Evolutionary conservation across 257 asterid species (phyloP).

Genomic region (Lycium ferocissimum): DNA sequence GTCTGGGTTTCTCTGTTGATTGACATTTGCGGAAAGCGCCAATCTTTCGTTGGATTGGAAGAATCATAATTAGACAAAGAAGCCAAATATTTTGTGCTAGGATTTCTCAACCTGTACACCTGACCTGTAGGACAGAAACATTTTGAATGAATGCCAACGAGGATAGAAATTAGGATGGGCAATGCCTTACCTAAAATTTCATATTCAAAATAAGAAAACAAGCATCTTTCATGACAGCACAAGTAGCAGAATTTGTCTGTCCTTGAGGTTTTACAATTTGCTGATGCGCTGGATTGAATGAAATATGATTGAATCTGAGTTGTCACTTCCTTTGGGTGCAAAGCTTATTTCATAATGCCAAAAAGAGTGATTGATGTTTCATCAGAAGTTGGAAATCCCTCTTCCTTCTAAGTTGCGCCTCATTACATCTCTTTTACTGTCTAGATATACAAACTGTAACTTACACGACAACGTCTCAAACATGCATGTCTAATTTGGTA

Average conservation of each 20-base stretch:
- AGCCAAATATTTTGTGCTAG: constrained; percentile 75
- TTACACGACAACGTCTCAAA: background rate
- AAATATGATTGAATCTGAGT: background rate
- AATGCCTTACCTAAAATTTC: background rate
- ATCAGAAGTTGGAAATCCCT: constrained; percentile 21
- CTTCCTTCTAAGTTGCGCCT: background rate
- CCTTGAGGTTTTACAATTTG: background rate
- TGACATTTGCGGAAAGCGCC: constrained; percentile 83
- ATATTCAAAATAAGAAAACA: background rate
- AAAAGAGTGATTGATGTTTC: background rate
- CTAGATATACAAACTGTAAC: background rate
- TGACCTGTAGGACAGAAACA: constrained; percentile 54
- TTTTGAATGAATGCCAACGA: background rate
- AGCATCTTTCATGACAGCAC: constrained; percentile 11
- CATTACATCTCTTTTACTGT: constrained; percentile 16
- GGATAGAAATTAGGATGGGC: background rate
- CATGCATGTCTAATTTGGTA: background rate
- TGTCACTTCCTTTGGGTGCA: background rate
- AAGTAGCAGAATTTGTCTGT: background rate
- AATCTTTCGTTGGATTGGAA: constrained; percentile 80
- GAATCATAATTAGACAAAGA: constrained; percentile 71
- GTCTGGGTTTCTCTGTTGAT: constrained; percentile 40
- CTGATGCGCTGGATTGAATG: background rate
- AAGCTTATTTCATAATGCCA: background rate
- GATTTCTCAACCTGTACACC: constrained; percentile 78